Evolutionary conservation across 1,284 basidiomycete species (phyloP), one percentile per base, ranked within the genome.

Genomic region (Thelephora terrestris): DNA sequence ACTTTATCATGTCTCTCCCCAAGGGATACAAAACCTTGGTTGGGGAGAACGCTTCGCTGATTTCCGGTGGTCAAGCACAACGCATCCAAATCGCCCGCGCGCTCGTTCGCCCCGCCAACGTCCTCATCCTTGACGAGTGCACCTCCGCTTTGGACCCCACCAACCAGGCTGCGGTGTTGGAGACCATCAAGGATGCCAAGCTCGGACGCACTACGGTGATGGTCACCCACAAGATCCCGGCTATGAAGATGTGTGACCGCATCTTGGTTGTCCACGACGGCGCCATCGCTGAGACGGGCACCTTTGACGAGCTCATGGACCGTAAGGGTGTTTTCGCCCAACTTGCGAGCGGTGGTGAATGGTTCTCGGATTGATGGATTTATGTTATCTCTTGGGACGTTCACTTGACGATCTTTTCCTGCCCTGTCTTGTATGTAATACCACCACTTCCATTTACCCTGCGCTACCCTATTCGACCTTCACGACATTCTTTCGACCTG

Each of bases 51-150:
- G 92, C 90, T 0, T 68, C 77, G 16, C 75, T 92, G 45, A 80
- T 98, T 50, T 95, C 91, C 0, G 95, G 95, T 27, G 95, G 95
- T 1, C 95, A 99, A 63, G 90, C 88, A 2, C 95, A 99, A 66
- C 78, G 95, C 3, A 66, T 99, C 7, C 86, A 89, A 59, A 92
- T 98, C 55, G 95, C 95, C 0, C 78, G 95, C 2, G 92, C 93
- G 0, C 74, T 98, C 14, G 81, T 85, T 7, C 70, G 80, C 10
- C 73, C 76, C 0, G 72, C 85, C 0, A 75, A 71, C 32, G 76
- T 96, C n/a, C 71, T 97, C 27, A 82, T 98, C 44, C 71, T 98
- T 44, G 95, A 98, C 65, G 95, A 98, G 65, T 95, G 90, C 61
- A 99, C 95, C 6, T 85, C 81, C 37, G 91, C 94, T 5, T 71